Conservation (phyloP, 2,329 filamentous ascomycete species). For the Diplodia intermedia region DNA sequence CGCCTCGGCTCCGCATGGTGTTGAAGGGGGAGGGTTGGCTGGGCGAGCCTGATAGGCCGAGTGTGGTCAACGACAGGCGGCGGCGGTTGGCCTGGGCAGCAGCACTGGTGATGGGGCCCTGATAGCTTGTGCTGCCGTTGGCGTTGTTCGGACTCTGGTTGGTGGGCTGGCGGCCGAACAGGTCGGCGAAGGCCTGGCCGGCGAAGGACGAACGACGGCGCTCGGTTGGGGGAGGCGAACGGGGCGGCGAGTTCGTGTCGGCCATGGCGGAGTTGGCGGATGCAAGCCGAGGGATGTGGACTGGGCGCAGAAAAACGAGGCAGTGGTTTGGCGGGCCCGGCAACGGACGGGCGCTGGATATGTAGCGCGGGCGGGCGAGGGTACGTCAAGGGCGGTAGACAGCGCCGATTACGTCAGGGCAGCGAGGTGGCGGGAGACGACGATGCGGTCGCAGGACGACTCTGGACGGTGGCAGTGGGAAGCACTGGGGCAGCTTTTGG, state of each 20-base stretch:
- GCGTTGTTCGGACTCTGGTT: slow-evolving; percentile 35
- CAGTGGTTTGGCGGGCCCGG: not conserved
- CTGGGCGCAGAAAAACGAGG: slow-evolving; percentile 36
- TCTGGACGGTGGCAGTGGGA: not conserved
- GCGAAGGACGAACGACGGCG: slow-evolving; percentile 56
- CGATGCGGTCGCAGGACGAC: slow-evolving; percentile 3
- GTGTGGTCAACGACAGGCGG: slow-evolving; percentile 58
- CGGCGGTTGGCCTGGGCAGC: slow-evolving; percentile 58
- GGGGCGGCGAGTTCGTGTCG: slow-evolving; percentile 51
- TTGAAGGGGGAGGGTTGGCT: slow-evolving; percentile 53
- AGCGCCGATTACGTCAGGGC: slow-evolving; percentile 28
- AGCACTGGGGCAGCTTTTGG: not conserved
- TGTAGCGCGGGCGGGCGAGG: slow-evolving; percentile 15
- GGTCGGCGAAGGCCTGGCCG: slow-evolving; percentile 57
- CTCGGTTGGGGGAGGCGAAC: slow-evolving; percentile 47
- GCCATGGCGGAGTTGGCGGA: slow-evolving; percentile 40
- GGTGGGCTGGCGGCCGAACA: slow-evolving; percentile 51
- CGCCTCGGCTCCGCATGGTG: slow-evolving; percentile 48
- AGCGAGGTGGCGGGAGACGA: not conserved
- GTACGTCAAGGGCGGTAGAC: slow-evolving; percentile 6
- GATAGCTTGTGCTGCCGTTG: slow-evolving; percentile 38
- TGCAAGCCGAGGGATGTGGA: slow-evolving; percentile 33
- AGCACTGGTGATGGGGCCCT: slow-evolving; percentile 57
- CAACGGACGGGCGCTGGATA: not conserved
- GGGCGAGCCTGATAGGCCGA: slow-evolving; percentile 55